Evolutionary conservation across 306 rosid species (phyloP).

Genomic region (Cucumis melo): DNA sequence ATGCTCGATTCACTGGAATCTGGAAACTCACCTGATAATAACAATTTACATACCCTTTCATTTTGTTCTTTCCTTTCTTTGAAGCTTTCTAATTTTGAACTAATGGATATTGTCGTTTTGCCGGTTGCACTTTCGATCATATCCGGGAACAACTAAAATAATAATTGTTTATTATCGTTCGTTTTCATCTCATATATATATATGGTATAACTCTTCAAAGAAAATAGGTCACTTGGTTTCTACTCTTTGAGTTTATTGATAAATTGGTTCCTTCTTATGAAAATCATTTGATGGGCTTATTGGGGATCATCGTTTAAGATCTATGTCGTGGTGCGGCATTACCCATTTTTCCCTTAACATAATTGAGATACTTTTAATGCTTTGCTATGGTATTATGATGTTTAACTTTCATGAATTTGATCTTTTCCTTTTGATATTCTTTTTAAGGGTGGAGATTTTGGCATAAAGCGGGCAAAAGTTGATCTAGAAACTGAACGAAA

Average conservation of each 20-base stretch:
- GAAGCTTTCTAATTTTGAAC: neutral
- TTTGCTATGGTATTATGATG: neutral
- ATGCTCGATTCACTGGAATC: neutral
- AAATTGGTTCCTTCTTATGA: neutral
- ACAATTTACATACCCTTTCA: neutral
- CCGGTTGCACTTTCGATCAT: neutral
- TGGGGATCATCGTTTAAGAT: neutral
- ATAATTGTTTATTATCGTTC: neutral
- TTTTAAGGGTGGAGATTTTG: conserved; percentile 49
- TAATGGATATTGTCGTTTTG: neutral
- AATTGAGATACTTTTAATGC: neutral
- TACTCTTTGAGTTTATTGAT: neutral
- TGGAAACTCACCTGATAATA: neutral
- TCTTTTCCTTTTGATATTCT: neutral
- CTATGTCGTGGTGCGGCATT: neutral
- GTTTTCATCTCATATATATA: neutral
- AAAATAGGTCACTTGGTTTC: neutral
- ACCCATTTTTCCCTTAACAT: neutral
- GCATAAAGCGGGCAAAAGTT: conserved; percentile 45
- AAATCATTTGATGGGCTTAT: neutral
- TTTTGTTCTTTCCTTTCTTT: neutral
- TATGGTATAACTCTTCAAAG: too few species aligned
- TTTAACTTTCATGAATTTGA: neutral
- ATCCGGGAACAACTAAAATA: neutral
- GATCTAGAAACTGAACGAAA: conserved; percentile 40